phyloP scores from a whole-genome alignment of 2,329 filamentous ascomycete species.

The Penicillium aurantiogriseum region DNA sequence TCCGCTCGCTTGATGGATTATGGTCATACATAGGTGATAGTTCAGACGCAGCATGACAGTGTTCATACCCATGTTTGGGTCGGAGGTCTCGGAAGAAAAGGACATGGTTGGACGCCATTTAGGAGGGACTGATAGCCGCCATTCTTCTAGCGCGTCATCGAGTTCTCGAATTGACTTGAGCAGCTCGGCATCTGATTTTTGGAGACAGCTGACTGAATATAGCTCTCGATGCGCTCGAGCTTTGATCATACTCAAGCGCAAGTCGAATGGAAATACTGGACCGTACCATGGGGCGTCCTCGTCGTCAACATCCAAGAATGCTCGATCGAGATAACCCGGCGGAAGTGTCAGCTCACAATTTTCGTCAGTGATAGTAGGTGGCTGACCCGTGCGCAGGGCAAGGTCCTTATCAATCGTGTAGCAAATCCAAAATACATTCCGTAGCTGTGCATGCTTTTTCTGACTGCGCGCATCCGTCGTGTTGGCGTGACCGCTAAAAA shows the following conservation, averaged over 20 bases:
- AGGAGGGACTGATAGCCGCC: conserved; percentile 51
- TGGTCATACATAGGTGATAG: conserved; percentile 56
- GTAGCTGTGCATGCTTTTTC: conserved; percentile 30
- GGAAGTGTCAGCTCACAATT: conserved; percentile 56
- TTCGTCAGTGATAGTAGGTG: conserved; percentile 51
- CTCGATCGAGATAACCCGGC: conserved; percentile 38
- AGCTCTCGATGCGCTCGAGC: conserved; percentile 50
- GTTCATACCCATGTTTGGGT: conserved; percentile 46
- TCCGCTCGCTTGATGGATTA: conserved; percentile 57
- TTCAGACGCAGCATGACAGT: conserved; percentile 53
- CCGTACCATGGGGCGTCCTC: conserved; percentile 19
- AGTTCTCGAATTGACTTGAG: conserved; percentile 56
- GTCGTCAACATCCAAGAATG: conserved; percentile 23
- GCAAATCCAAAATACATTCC: conserved; percentile 55
- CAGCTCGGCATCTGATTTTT: conserved; percentile 56
- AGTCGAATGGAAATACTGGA: conserved; percentile 48
- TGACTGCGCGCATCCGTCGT: conserved; percentile 12
- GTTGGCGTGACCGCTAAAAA: conserved; percentile 18
- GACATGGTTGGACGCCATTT: conserved; percentile 51
- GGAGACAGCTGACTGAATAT: conserved; percentile 50
- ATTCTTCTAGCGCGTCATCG: conserved; percentile 57
- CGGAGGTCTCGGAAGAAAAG: conserved; percentile 35
- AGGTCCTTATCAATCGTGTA: conserved; percentile 59
- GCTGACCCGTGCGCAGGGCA: conserved; percentile 53
- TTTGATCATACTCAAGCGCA: conserved; percentile 53